These are phyloP conservation scores for Skeletonema grethae DNA, from an alignment of 108 stramenopile species.

Conservation along the genomic window DNA sequence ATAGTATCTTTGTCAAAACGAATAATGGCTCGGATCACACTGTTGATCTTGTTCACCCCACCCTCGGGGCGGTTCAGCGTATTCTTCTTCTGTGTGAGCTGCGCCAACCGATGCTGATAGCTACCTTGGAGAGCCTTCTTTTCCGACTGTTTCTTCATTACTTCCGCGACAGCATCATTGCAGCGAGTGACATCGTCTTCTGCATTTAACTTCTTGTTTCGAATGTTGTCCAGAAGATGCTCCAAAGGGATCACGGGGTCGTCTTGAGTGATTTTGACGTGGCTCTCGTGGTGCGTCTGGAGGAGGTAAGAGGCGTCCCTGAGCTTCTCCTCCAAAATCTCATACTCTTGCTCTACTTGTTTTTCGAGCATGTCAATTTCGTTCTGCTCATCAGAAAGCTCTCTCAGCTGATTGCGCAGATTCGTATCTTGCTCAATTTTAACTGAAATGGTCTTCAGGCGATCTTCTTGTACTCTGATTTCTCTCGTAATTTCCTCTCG, in stretches of 20 bases:
- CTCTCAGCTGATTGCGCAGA: slow-evolving; percentile 61
- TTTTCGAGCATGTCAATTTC: slow-evolving; percentile 69
- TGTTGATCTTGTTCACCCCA: slow-evolving; percentile 51
- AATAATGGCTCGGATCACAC: slow-evolving; percentile 40
- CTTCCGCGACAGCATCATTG: slow-evolving; percentile 15
- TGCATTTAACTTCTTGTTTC: slow-evolving; percentile 26
- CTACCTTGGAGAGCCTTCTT: slow-evolving; percentile 42
- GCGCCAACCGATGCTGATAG: slow-evolving; percentile 27
- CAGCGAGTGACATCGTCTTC: slow-evolving; percentile 29
- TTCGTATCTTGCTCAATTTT: slow-evolving; percentile 63
- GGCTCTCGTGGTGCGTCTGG: slow-evolving; percentile 15
- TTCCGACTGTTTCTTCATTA: slow-evolving; percentile 35
- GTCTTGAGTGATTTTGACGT: slow-evolving; percentile 18
- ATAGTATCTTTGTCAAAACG: slow-evolving; percentile 20
- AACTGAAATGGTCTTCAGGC: slow-evolving; percentile 57
- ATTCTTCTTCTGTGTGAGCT: slow-evolving; percentile 28
- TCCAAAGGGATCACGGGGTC: slow-evolving; percentile 28
- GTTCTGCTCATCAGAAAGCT: slow-evolving; percentile 61
- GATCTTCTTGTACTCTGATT: slow-evolving; percentile 70
- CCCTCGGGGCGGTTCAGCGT: slow-evolving; percentile 51
- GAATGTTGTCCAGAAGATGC: slow-evolving; percentile 19
- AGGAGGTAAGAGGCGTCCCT: slow-evolving; percentile 25
- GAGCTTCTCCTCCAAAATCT: slow-evolving; percentile 34
- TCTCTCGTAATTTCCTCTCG: slow-evolving; percentile 72
- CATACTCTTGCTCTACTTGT: slow-evolving; percentile 51